Conservation (phyloP, 148 eudicot species). For the Silene uniflora region DNA sequence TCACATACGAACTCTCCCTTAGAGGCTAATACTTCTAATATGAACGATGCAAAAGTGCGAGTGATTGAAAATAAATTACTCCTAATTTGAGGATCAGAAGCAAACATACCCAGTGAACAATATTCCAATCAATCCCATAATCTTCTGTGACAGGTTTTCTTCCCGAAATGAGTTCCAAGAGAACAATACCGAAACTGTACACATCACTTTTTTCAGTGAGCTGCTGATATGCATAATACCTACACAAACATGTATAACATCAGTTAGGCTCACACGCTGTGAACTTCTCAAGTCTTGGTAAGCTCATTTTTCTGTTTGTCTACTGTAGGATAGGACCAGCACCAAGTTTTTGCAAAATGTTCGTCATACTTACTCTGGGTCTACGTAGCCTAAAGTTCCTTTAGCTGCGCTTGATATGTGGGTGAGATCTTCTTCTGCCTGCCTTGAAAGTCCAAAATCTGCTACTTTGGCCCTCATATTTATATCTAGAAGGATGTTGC, state of each 20-base stretch:
- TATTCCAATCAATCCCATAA: slow-evolving; percentile 82
- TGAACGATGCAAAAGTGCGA: neutral
- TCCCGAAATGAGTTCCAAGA: slow-evolving; percentile 86
- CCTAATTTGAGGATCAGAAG: neutral
- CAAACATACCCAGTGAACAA: slow-evolving; percentile 87
- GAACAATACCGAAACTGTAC: slow-evolving; percentile 89
- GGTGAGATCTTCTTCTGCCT: slow-evolving; percentile 83
- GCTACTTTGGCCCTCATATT: slow-evolving; percentile 98
- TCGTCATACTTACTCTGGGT: slow-evolving; percentile 72
- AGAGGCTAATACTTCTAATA: neutral
- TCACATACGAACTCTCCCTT: no score
- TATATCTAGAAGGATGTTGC: slow-evolving; percentile 87
- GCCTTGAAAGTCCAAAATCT: slow-evolving; percentile 90
- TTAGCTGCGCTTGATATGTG: slow-evolving; percentile 83
- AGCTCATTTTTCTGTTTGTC: no score
- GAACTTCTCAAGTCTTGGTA: no score
- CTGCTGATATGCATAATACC: slow-evolving; percentile 87
- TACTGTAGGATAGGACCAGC: no score
- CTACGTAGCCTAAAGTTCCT: slow-evolving; percentile 93
- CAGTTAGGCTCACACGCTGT: no score
- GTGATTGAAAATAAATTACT: neutral
- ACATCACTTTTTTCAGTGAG: slow-evolving; percentile 88
- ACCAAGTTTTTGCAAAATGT: neutral
- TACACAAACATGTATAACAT: slow-evolving; percentile 23
- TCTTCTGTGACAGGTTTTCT: slow-evolving; percentile 85